Evolutionary conservation across 2,329 filamentous ascomycete genomes (phyloP), one percentile per base, ranked within the genome.

Genomic region (Beauveria australis): DNA sequence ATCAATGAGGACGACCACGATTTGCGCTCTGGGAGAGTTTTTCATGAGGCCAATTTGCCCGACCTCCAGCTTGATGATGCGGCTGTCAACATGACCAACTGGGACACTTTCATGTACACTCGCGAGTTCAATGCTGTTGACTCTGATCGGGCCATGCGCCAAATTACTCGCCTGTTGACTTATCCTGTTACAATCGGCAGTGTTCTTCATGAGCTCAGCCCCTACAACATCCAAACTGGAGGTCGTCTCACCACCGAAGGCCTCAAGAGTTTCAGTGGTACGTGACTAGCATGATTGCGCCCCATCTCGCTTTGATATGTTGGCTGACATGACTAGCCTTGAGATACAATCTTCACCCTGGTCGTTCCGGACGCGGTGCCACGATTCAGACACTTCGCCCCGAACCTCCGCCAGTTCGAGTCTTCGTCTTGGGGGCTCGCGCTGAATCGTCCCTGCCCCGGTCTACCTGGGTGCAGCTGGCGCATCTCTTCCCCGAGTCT

Each of bases 1-100:
- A 93, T 96, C 75, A 99, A 99, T 67, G 94, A 99, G 76, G 94
- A 99, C 70, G 94, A 99, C 67, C 95, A 99, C 71, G 94, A 99
- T 73, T 76, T 99, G 66, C 82, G 89, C 55, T 96, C 91, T 19
- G 94, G 94, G 3, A 84, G 94, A 30, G 89, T 91, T 73, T 99
- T 99, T 74, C 88, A 89, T 16, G 95, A 99, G 73, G 97, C 96
- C 70, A 86, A 92, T 63, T 96, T 96, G 70, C 92, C 94, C 0
- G 90, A 89, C 16, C 81, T 87, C 59, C 92, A 97, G 76, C 86
- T 97, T 72, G 92, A 97, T 65, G 93, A 97, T 72, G 90, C 92
- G 40, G 81, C 94, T 66, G 85, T 97, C 66, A 99, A 99, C 75
- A 92, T 99, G 89, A 96, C 89, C 48, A 99, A 95, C 73, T 99